Conservation (phyloP, 306 rosid species). For the Cucurbita moschata region DNA sequence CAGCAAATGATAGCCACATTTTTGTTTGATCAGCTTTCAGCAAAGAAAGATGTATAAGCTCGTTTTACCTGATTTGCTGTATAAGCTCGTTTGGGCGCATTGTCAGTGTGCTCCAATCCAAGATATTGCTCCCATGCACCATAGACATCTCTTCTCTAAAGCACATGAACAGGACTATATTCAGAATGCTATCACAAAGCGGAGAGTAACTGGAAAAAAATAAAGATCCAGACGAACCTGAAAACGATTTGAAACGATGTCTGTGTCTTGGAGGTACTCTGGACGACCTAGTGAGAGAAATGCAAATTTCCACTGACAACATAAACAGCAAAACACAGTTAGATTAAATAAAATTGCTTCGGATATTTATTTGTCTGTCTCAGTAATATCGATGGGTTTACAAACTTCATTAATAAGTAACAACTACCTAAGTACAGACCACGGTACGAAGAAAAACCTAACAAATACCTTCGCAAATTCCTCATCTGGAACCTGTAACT, state of each 20-base stretch:
- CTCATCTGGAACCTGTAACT: constrained; percentile 69
- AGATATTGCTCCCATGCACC: constrained; percentile 98
- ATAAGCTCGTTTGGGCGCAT: constrained; percentile 69
- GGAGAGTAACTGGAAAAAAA: not conserved
- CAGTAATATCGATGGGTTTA: not conserved
- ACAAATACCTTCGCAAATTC: constrained; percentile 69
- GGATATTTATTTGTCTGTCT: not conserved
- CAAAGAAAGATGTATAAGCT: not conserved
- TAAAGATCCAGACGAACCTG: constrained; percentile 34
- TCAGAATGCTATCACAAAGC: not conserved
- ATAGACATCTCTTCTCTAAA: constrained; percentile 78
- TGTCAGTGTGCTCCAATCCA: constrained; percentile 86
- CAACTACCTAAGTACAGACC: constrained; percentile 6
- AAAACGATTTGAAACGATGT: constrained; percentile 61
- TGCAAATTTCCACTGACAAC: constrained; percentile 80
- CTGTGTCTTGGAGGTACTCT: constrained; percentile 75
- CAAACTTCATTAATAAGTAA: not conserved
- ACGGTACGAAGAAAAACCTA: not conserved
- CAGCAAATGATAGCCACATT: not conserved
- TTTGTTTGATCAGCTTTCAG: not conserved
- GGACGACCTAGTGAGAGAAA: constrained; percentile 82
- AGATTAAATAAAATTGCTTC: not conserved
- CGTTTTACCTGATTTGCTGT: constrained; percentile 56
- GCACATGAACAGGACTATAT: constrained; percentile 10
- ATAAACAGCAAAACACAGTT: not conserved